phyloP scores from a whole-genome alignment of 2,329 filamentous ascomycete genomes.

The Coniochaeta sp. region DNA sequence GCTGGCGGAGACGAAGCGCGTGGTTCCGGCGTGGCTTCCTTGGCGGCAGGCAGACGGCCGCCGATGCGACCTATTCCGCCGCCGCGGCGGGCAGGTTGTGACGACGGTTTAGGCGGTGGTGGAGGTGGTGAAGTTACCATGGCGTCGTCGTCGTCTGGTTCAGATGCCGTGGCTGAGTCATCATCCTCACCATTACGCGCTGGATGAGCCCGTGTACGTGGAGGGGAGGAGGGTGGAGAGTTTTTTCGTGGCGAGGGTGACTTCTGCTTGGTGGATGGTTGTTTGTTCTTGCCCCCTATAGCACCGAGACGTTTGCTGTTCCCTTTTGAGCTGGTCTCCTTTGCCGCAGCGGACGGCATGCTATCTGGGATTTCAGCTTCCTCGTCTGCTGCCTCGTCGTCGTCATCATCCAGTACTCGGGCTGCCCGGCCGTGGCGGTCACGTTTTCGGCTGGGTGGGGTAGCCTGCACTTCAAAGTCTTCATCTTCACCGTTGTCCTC shows the following conservation, averaged over 20 bases:
- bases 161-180: conserved; percentile 14
- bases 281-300: conserved; percentile 24
- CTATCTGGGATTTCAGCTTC: conserved; percentile 10
- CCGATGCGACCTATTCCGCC: conserved; percentile 34
- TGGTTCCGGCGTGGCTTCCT: conserved; percentile 15
- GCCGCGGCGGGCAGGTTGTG: conserved; percentile 14
- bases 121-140: conserved; percentile 8
- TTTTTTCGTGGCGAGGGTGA: conserved; percentile 7
- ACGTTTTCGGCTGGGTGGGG: conserved; percentile 20
- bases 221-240: conserved; percentile 13
- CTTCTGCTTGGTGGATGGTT: conserved; percentile 7
- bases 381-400: conserved; percentile 26
- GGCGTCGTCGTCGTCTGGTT: neutral
- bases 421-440: neutral
- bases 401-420: conserved; percentile 2
- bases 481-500: conserved; percentile 34
- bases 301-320: conserved; percentile 21
- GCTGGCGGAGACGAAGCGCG: neutral
- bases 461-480: conserved; percentile 44
- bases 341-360: neutral
- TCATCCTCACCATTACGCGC: conserved; percentile 15
- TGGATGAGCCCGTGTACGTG: conserved; percentile 9
- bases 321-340: neutral
- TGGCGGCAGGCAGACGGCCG: conserved; percentile 4
- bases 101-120: conserved; percentile 13